Evolutionary conservation across 768 basidiomycete genomes (phyloP).

Genomic region (Amanita molliuscula): DNA sequence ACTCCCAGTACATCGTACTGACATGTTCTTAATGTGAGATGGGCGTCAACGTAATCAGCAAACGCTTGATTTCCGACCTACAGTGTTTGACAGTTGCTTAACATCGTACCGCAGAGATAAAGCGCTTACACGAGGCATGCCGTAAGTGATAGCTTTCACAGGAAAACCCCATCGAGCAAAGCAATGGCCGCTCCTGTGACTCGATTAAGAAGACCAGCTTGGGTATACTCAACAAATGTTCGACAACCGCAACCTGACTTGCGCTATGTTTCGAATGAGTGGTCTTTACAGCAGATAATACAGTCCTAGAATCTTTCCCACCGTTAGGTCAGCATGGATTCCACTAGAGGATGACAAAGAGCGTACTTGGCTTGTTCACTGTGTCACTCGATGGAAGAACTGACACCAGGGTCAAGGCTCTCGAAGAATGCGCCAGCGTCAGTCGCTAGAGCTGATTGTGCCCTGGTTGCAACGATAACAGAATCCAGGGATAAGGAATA

Average conservation of each 20-base stretch:
- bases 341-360: neutral
- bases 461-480: slow-evolving; percentile 35
- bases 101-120: neutral
- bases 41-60: slow-evolving; percentile 47
- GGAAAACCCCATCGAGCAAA: slow-evolving; percentile 40
- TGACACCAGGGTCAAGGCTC: slow-evolving; percentile 25
- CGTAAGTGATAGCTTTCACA: slow-evolving; percentile 28
- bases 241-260: slow-evolving; percentile 30
- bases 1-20: neutral
- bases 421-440: slow-evolving; percentile 24
- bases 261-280: slow-evolving; percentile 25
- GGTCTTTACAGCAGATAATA: slow-evolving; percentile 29
- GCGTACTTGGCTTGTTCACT: slow-evolving; percentile 29
- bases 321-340: neutral
- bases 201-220: neutral
- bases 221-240: slow-evolving; percentile 32
- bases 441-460: slow-evolving; percentile 28
- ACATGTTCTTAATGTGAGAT: slow-evolving; percentile 48
- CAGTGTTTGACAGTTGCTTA: neutral
- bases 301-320: slow-evolving; percentile 20
- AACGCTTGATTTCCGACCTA: slow-evolving; percentile 53
- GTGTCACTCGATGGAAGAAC: slow-evolving; percentile 29
- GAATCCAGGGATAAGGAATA: slow-evolving; percentile 21
- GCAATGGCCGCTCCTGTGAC: slow-evolving; percentile 40
- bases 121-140: slow-evolving; percentile 29